Conservation (phyloP, 1,284 basidiomycete genomes). For the Laetiporus sulphureus region DNA sequence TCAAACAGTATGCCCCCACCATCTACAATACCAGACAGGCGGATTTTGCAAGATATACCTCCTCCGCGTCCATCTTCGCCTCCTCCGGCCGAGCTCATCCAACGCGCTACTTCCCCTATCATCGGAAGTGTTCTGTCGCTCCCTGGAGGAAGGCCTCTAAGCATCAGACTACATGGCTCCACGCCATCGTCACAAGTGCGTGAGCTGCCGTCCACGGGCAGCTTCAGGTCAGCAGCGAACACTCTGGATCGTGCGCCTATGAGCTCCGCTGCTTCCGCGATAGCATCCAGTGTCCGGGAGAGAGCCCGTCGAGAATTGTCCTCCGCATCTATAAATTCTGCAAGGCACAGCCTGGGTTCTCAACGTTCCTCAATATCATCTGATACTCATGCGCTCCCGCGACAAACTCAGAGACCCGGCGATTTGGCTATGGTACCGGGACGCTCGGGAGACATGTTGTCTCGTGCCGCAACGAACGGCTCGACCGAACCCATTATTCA, state of each 20-base stretch:
- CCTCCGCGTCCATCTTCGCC: constrained; percentile 85
- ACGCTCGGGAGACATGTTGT: constrained; percentile 28
- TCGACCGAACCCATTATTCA: constrained; percentile 85
- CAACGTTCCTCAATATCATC: constrained; percentile 76
- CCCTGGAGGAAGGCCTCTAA: constrained; percentile 42
- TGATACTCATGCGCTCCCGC: constrained; percentile 45
- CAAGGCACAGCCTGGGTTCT: constrained; percentile 53
- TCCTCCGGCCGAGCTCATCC: constrained; percentile 81
- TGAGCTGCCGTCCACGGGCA: constrained; percentile 73
- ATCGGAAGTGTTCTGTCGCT: constrained; percentile 59
- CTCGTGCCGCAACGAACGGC: constrained; percentile 20
- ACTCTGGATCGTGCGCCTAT: constrained; percentile 43
- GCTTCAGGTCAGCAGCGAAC: constrained; percentile 69
- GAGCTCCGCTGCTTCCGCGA: constrained; percentile 29
- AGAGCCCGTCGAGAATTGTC: constrained; percentile 52
- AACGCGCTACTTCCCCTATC: constrained; percentile 80
- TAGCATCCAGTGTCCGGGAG: constrained; percentile 40
- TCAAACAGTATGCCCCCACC: constrained; percentile 68
- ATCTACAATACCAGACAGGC: constrained; percentile 64
- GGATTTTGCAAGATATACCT: constrained; percentile 48
- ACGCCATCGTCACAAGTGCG: no score
- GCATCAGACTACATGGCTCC: no score
- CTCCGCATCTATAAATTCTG: constrained; percentile 55
- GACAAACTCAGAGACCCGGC: constrained; percentile 27
- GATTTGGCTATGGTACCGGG: constrained; percentile 20